Evolutionary conservation across 345 rosid species (phyloP).

Genomic region (Eucalyptus regnans): DNA sequence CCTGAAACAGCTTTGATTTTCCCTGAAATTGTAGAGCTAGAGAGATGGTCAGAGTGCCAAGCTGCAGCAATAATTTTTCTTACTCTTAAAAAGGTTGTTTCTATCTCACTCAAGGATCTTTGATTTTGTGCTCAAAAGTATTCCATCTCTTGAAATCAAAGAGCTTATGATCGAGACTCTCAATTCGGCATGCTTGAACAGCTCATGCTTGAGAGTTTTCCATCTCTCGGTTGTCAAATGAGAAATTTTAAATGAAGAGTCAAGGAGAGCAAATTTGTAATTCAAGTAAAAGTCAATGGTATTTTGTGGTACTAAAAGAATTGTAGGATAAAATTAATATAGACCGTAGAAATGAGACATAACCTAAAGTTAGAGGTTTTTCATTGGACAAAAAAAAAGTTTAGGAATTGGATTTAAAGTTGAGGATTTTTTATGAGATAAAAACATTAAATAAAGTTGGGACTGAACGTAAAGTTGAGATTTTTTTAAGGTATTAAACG

Average conservation of each 20-base stretch:
- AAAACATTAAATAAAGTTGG: too few species aligned
- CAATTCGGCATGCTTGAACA: not conserved
- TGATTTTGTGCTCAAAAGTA: not conserved
- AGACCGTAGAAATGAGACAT: not conserved
- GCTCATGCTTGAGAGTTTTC: not conserved
- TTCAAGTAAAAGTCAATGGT: not conserved
- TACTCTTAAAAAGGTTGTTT: too few species aligned
- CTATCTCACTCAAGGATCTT: not conserved
- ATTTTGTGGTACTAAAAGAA: too few species aligned
- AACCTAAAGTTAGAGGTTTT: not conserved
- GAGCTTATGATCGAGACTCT: not conserved
- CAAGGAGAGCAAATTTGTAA: not conserved
- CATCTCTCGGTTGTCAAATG: accelerated
- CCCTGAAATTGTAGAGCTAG: too few species aligned
- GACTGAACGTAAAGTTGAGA: not conserved
- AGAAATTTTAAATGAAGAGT: too few species aligned
- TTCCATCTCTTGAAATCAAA: not conserved
- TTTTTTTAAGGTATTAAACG: not conserved
- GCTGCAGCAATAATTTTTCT: too few species aligned
- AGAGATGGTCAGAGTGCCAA: too few species aligned
- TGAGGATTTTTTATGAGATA: not conserved
- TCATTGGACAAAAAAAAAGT: accelerated
- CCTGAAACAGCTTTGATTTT: too few species aligned
- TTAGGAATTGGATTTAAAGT: not conserved
- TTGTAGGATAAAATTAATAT: not conserved